Conservation (phyloP, 768 basidiomycete genomes). For the Tricholoma bakamatsutake region DNA sequence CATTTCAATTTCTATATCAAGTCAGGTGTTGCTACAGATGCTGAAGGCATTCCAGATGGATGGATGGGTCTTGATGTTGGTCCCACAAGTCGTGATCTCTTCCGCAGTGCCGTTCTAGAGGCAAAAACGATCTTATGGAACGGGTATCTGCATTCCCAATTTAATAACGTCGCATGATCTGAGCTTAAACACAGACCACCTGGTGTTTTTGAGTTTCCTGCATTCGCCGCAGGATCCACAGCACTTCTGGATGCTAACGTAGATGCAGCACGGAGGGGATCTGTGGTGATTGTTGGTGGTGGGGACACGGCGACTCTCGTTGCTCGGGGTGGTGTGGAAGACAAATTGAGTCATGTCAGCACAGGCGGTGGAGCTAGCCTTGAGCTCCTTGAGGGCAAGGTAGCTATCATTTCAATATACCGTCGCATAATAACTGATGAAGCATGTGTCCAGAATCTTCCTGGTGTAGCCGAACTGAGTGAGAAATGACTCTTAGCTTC, state of each 20-base stretch:
- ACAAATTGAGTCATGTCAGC: slow-evolving; percentile 91
- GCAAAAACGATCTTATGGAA: slow-evolving; percentile 98
- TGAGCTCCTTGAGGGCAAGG: slow-evolving; percentile 98
- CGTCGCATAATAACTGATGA: slow-evolving; percentile 10
- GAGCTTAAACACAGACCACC: slow-evolving; percentile 58
- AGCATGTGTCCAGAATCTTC: slow-evolving; percentile 53
- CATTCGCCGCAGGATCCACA: slow-evolving; percentile 82
- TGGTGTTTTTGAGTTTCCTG: slow-evolving; percentile 96
- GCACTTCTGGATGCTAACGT: slow-evolving; percentile 80
- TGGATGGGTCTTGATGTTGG: slow-evolving; percentile 97
- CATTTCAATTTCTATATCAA: slow-evolving; percentile 19
- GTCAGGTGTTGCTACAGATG: slow-evolving; percentile 72
- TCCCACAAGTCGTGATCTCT: slow-evolving; percentile 75
- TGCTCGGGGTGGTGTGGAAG: slow-evolving; percentile 80
- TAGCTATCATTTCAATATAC: slow-evolving; percentile 20
- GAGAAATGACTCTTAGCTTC: slow-evolving; percentile 47
- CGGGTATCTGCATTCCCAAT: slow-evolving; percentile 43
- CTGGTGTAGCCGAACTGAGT: slow-evolving; percentile 88
- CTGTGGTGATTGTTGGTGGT: slow-evolving; percentile 93
- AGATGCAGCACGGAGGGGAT: slow-evolving; percentile 79
- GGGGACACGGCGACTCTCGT: slow-evolving; percentile 96
- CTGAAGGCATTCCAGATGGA: slow-evolving; percentile 83
- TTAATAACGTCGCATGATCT: background rate
- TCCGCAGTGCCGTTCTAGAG: slow-evolving; percentile 71
- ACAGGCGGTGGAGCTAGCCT: slow-evolving; percentile 93